phyloP scores from a whole-genome alignment of 129 eudicot genomes.

The Artemisia tridentata region DNA sequence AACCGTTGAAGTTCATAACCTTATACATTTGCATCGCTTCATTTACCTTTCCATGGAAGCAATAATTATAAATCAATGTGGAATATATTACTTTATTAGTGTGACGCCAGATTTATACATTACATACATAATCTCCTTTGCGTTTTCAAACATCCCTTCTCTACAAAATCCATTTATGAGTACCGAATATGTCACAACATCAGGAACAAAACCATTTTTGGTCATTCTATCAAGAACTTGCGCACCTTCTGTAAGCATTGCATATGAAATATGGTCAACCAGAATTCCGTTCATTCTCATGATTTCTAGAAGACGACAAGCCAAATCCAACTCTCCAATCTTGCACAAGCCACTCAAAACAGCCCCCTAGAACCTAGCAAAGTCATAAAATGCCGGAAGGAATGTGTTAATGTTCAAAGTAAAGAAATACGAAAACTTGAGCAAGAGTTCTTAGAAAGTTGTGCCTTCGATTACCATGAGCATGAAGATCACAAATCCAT shows the following conservation, averaged over 20 bases:
- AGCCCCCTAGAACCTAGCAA: too few species aligned
- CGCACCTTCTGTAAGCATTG: slow-evolving; percentile 55
- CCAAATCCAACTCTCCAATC: slow-evolving; percentile 56
- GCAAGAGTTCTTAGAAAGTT: too few species aligned
- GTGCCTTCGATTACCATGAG: too few species aligned
- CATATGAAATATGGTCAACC: slow-evolving; percentile 45
- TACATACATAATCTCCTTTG: slow-evolving; percentile 66
- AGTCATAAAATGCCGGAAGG: too few species aligned
- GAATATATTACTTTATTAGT: slow-evolving; percentile 53
- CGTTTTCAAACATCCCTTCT: slow-evolving; percentile 49
- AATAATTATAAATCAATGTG: slow-evolving; percentile 57
- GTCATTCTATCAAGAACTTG: slow-evolving; percentile 51
- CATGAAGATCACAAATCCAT: too few species aligned
- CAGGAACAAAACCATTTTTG: slow-evolving; percentile 53
- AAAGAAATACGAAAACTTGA: too few species aligned
- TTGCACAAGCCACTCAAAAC: slow-evolving; percentile 69
- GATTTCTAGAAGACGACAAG: slow-evolving; percentile 50
- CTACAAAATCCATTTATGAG: slow-evolving; percentile 74
- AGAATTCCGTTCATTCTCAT: slow-evolving; percentile 52
- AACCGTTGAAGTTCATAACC: slow-evolving; percentile 46
- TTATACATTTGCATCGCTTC: slow-evolving; percentile 53
- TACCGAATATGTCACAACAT: slow-evolving; percentile 72
- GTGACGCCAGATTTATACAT: slow-evolving; percentile 56
- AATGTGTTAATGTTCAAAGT: too few species aligned
- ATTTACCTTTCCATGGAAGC: slow-evolving; percentile 46